phyloP scores from a whole-genome alignment of 176 grass and related monocot genomes.

The Carex littledalei region DNA sequence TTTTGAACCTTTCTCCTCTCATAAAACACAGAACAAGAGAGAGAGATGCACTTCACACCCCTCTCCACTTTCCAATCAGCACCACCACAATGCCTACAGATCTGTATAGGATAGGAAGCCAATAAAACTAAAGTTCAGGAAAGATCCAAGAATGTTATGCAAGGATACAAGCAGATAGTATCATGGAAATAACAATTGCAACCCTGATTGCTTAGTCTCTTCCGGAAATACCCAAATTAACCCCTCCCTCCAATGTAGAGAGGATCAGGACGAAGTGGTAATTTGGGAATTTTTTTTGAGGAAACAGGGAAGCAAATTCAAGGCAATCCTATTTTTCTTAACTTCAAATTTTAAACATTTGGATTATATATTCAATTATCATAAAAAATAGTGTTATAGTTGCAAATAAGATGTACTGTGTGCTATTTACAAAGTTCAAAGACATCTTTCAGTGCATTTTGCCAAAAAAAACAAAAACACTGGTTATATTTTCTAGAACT shows the following conservation, averaged over 20 bases:
- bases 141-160: no score
- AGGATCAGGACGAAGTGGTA: background rate
- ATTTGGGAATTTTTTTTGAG: background rate
- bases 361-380: background rate
- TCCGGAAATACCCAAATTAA: background rate
- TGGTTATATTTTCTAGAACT: constrained; percentile 24
- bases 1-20: constrained; percentile 72
- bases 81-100: constrained; percentile 77
- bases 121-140: background rate
- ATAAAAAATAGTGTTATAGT: no score
- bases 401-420: background rate
- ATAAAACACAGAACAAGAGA: constrained; percentile 81
- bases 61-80: constrained; percentile 64
- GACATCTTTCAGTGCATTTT: background rate
- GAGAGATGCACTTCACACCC: constrained; percentile 69
- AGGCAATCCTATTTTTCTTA: background rate
- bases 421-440: background rate
- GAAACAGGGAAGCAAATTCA: background rate
- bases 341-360: background rate
- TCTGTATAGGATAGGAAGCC: no score
- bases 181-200: background rate
- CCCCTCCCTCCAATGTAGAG: background rate
- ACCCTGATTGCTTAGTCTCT: background rate
- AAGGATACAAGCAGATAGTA: no score
- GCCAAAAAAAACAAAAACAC: background rate